phyloP scores from a whole-genome alignment of 1,284 basidiomycete genomes.

The Jaminaea rosea region DNA sequence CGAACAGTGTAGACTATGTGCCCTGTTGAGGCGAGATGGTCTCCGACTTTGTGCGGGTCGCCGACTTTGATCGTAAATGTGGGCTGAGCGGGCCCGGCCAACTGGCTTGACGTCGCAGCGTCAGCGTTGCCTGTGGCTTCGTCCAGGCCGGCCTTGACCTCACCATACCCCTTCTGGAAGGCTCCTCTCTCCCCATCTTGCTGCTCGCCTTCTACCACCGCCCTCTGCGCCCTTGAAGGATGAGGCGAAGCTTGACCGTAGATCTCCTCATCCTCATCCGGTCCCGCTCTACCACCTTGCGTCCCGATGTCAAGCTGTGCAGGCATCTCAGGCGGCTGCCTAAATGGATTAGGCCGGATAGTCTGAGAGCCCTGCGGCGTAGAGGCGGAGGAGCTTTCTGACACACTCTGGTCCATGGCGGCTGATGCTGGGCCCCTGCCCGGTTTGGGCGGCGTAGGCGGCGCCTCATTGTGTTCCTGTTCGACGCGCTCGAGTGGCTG shows the following conservation, averaged over 20 bases:
- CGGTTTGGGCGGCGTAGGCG: background rate
- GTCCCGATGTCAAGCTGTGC: background rate
- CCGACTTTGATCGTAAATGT: constrained; percentile 38
- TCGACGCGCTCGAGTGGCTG: background rate
- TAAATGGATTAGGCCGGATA: background rate
- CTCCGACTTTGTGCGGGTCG: constrained; percentile 43
- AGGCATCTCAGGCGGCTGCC: no score
- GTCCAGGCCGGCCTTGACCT: background rate
- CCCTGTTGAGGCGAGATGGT: constrained; percentile 38
- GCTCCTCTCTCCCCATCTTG: background rate
- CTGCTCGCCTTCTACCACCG: background rate
- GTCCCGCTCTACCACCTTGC: background rate
- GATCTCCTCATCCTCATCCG: constrained; percentile 19
- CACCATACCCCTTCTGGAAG: constrained; percentile 3
- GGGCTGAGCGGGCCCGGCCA: background rate
- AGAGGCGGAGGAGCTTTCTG: background rate
- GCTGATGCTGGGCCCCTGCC: background rate
- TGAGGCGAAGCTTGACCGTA: constrained; percentile 26
- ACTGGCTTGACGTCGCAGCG: background rate
- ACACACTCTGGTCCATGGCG: background rate
- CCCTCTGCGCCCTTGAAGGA: background rate
- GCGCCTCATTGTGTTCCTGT: background rate
- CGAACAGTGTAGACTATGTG: constrained; percentile 51
- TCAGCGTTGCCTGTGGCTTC: background rate
- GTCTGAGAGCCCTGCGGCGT: background rate